Percentiles rank a stretch among this genome's conserved stretches.
Evolutionary conservation across 768 basidiomycete species (phyloP).

Genomic region (Lactarius hatsudake): DNA sequence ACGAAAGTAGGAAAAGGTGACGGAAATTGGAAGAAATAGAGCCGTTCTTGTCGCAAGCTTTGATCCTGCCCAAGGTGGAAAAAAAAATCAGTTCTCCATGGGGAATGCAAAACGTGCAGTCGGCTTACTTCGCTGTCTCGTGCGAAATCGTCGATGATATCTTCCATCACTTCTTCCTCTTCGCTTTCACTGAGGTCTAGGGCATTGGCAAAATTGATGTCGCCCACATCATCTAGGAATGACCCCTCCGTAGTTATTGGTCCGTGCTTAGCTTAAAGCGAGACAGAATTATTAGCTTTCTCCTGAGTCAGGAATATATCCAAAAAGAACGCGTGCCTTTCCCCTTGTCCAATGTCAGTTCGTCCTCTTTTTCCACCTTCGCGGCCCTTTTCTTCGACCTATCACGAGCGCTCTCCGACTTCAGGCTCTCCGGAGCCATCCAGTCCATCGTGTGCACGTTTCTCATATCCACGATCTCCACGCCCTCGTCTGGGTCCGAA

Average conservation of each 20-base stretch:
- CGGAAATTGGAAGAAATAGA: constrained; percentile 93
- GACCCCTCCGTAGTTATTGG: constrained; percentile 30
- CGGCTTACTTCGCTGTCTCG: constrained; percentile 41
- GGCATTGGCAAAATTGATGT: constrained; percentile 54
- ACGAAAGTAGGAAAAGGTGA: constrained; percentile 76
- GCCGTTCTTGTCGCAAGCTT: constrained; percentile 53
- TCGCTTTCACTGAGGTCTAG: constrained; percentile 73
- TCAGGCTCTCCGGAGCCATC: constrained; percentile 81
- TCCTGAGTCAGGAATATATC: neutral
- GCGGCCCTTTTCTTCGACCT: constrained; percentile 35
- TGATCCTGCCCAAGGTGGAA: constrained; percentile 41
- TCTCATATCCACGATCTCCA: constrained; percentile 84
- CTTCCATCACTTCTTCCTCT: constrained; percentile 76
- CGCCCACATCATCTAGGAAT: constrained; percentile 29
- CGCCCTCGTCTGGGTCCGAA: constrained; percentile 85
- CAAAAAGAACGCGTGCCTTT: constrained; percentile 34
- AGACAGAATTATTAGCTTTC: neutral
- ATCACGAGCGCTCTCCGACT: constrained; percentile 44
- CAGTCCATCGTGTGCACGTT: constrained; percentile 76
- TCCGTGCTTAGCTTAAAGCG: constrained; percentile 26
- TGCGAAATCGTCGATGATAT: constrained; percentile 70
- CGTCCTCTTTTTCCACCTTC: constrained; percentile 46
- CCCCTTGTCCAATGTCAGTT: constrained; percentile 31
- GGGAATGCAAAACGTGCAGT: neutral
- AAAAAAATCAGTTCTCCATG: constrained; percentile 6